Evolutionary conservation across 2,329 filamentous ascomycete genomes (phyloP), one percentile per base, ranked within the genome.

Genomic region (Botrytis medusae): DNA sequence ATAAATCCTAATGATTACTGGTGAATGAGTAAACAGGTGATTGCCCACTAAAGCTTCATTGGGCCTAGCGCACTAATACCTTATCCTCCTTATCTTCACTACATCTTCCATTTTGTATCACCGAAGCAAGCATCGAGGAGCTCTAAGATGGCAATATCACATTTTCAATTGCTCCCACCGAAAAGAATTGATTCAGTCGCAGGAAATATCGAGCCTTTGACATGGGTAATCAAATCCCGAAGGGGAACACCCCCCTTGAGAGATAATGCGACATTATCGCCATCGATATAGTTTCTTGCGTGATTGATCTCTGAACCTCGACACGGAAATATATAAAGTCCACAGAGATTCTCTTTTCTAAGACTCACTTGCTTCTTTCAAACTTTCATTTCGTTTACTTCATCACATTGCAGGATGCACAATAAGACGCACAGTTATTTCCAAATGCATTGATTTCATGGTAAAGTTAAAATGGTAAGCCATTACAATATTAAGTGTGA

Each of bases 401-500:
- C 34, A 57, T 42, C 34, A 44, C 34, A 57, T 32, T 29, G 6
- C 29, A 2, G 34, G 32, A 32, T 22, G 20, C 9, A 57, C 48
- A 51, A 18, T 3, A n/a, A 8, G 64, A 42, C 22, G 54, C 25
- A 32, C 8, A 32, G 6, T 29, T 42, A 8, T 22, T 29, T 18
- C 32, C 65, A 16, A 32, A 68, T 25, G 48, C 37, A 57, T 42
- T 57, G 12, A 32, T 29, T 57, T 57, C 37, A 42, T 57, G 18
- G 25, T 57, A n/a, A 29, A 51, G n/a, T 29, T 57, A 54, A 57
- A n/a, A 57, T 65, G 65, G 37, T 42, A 68, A 57, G 48, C 34
- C 48, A 68, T 57, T 68, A 42, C 25, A 57, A 37, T 68, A 57
- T 57, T 57, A 57, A 42, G 65, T 12, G 25, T 57, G 34, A 42